phyloP scores from a whole-genome alignment of 768 basidiomycete genomes.

The Leccinum aurantiacum region DNA sequence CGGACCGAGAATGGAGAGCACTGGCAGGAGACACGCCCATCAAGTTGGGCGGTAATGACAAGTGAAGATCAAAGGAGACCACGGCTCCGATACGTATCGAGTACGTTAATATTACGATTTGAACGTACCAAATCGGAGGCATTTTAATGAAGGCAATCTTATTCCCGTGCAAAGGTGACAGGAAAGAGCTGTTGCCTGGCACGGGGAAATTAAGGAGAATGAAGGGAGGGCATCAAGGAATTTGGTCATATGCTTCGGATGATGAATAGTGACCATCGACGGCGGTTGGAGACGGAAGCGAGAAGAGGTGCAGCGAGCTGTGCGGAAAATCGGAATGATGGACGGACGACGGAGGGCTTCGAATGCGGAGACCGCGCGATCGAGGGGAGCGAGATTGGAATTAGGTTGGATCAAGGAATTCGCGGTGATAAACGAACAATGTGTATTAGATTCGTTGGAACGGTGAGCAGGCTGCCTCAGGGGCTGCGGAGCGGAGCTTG shows the following conservation, averaged over 20 bases:
- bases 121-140: conserved; percentile 19
- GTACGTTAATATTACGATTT: conserved; percentile 27
- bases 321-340: conserved; percentile 25
- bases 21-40: conserved; percentile 1
- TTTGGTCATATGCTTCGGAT: conserved; percentile 19
- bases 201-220: conserved; percentile 9
- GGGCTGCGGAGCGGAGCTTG: conserved; percentile 15
- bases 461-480: conserved; percentile 5
- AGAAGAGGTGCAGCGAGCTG: conserved; percentile 9
- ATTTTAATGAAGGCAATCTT: conserved; percentile 24
- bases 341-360: conserved; percentile 5
- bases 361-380: conserved; percentile 27
- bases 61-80: conserved; percentile 22
- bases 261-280: conserved; percentile 5
- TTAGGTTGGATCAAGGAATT: conserved; percentile 22
- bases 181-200: conserved; percentile 7
- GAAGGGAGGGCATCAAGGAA: conserved; percentile 4
- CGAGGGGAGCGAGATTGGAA: conserved; percentile 23
- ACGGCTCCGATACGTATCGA: conserved; percentile 29
- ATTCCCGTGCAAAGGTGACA: conserved; percentile 19
- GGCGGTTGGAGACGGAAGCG: background rate
- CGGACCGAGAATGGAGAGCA: conserved; percentile 5
- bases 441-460: conserved; percentile 5
- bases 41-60: conserved; percentile 20
- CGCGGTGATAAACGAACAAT: conserved; percentile 13